Percentiles rank a stretch among this genome's conserved stretches.
Evolutionary conservation across 331 rosid genomes (phyloP).

Genomic region (Erythrophleum ivorense): DNA sequence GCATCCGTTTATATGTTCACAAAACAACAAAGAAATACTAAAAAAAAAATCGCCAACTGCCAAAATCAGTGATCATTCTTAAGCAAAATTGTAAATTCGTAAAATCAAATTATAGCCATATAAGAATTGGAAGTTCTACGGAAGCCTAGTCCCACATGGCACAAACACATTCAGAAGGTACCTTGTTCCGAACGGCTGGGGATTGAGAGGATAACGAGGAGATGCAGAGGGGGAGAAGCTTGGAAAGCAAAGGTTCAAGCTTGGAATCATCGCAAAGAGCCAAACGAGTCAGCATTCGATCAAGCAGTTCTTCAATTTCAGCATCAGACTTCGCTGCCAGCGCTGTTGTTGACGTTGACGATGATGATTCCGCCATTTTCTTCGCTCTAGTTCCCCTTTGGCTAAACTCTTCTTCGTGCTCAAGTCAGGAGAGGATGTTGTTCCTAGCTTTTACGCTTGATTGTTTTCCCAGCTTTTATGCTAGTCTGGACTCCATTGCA

Average conservation of each 20-base stretch:
- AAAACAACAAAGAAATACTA: not conserved
- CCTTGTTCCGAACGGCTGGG: slow-evolving; percentile 81
- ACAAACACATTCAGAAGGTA: slow-evolving; percentile 31
- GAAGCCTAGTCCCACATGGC: not conserved
- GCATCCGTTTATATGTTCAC: not conserved
- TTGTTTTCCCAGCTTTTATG: not conserved
- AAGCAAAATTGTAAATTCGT: not conserved
- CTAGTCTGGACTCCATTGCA: not conserved
- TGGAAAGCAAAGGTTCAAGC: slow-evolving; percentile 75
- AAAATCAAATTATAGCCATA: not conserved
- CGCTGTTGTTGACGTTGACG: slow-evolving; percentile 42
- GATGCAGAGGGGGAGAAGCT: slow-evolving; percentile 82
- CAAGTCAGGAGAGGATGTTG: not conserved
- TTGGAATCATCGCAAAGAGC: slow-evolving; percentile 95
- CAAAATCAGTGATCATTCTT: not conserved
- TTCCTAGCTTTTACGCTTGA: not conserved
- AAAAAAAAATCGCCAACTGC: not conserved
- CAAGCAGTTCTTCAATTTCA: slow-evolving; percentile 76
- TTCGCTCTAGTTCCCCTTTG: not conserved
- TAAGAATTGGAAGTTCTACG: not conserved
- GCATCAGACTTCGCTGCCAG: slow-evolving; percentile 61
- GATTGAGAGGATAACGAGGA: slow-evolving; percentile 80
- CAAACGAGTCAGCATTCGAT: slow-evolving; percentile 86
- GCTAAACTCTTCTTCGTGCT: slow-evolving; percentile 21
- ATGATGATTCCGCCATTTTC: slow-evolving; percentile 78